A percentile compares a stretch with the other conserved stretches of the same genome.
Evolutionary conservation across 164 flowering plant genomes (phyloP).

Genomic region (Pachysandra terminalis): DNA sequence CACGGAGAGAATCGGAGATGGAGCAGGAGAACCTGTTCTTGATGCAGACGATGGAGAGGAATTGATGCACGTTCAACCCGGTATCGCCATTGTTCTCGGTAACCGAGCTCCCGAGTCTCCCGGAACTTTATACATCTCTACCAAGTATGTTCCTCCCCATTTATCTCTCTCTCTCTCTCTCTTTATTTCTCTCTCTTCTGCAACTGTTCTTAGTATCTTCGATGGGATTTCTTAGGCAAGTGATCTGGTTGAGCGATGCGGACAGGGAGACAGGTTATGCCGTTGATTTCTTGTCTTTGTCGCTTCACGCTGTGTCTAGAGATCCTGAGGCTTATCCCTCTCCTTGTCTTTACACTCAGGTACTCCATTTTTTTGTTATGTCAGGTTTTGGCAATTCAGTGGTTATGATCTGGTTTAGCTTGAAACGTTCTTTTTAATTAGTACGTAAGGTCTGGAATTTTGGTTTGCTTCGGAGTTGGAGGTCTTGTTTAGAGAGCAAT

Average conservation of each 20-base stretch:
- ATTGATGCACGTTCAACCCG: constrained; percentile 64
- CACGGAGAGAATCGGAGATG: constrained; percentile 51
- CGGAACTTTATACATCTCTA: constrained; percentile 82
- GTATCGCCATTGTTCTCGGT: constrained; percentile 63
- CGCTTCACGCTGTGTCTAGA: constrained; percentile 85
- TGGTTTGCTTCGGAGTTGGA: neutral
- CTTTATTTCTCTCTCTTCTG: constrained; percentile 1
- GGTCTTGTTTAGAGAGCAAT: neutral
- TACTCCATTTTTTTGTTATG: constrained; percentile 5
- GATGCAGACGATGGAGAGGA: constrained; percentile 67
- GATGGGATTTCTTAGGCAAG: constrained; percentile 40
- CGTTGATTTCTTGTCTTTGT: constrained; percentile 73
- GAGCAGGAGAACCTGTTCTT: constrained; percentile 56
- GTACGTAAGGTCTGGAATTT: neutral
- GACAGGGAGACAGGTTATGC: constrained; percentile 70
- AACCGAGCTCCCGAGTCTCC: constrained; percentile 61
- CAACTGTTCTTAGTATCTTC: constrained; percentile 6
- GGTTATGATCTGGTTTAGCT: neutral
- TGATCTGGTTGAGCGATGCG: constrained; percentile 81
- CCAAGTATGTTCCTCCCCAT: constrained; percentile 75
- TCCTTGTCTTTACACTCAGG: constrained; percentile 94
- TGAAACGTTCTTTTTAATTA: neutral
- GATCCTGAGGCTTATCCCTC: constrained; percentile 80
- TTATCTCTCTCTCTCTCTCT: constrained; percentile 5
- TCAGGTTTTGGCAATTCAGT: neutral